These are phyloP conservation scores for Sphagnum tenellum DNA, from an alignment of 225 moss, liverwort and hornwort species.

Conservation along the genomic window DNA sequence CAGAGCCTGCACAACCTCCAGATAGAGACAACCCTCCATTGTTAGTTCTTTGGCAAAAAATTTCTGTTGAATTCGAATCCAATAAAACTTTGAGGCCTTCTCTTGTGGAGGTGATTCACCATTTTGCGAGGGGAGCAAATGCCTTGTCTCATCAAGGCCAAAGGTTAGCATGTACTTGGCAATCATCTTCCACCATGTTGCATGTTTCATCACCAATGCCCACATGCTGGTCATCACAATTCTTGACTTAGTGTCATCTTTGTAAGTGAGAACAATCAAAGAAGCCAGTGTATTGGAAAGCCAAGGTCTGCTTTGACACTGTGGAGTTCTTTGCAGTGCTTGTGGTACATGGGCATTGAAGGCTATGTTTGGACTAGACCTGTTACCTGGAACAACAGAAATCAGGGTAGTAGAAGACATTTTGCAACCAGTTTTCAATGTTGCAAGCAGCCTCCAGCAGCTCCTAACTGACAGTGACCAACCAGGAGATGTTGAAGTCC, in stretches of 20 bases:
- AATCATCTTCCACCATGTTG: no score
- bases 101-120: slow-evolving; percentile 37
- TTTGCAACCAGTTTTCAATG: slow-evolving; percentile 31
- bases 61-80: slow-evolving; percentile 32
- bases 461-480: slow-evolving; percentile 10
- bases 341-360: slow-evolving; percentile 60
- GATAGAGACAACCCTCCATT: slow-evolving; percentile 43
- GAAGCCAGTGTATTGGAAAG: no score
- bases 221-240: no score
- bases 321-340: slow-evolving; percentile 44
- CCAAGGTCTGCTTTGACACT: not conserved
- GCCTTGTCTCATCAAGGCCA: slow-evolving; percentile 53
- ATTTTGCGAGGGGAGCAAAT: slow-evolving; percentile 40
- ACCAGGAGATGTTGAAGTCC: no score
- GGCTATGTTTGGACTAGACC: slow-evolving; percentile 58
- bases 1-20: slow-evolving; percentile 10
- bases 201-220: no score
- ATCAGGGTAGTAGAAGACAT: slow-evolving; percentile 22
- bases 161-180: slow-evolving; percentile 28
- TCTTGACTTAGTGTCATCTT: no score
- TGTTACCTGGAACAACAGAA: slow-evolving; percentile 17
- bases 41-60: slow-evolving; percentile 58
- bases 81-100: slow-evolving; percentile 22
- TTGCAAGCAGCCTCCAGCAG: slow-evolving; percentile 33
- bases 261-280: no score